Evolutionary conservation across 2,329 filamentous ascomycete species (phyloP).

Genomic region (Aureobasidium sp.): DNA sequence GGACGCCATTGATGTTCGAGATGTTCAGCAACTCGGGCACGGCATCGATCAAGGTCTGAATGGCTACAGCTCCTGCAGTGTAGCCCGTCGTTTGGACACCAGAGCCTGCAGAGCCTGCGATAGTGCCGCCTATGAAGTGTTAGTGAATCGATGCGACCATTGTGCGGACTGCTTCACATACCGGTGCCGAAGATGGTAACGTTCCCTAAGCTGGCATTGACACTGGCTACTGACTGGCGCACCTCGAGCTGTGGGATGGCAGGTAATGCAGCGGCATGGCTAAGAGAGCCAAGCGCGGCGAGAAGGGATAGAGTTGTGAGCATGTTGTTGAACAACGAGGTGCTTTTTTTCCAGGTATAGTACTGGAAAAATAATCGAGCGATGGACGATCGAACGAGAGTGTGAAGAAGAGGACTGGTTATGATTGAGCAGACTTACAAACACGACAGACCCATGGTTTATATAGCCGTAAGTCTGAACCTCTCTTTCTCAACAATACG

Average conservation of each 20-base stretch:
- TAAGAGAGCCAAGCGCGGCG: not conserved
- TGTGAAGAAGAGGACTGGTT: no score
- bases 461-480: not conserved
- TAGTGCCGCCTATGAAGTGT: conserved; percentile 44
- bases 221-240: conserved; percentile 1
- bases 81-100: conserved; percentile 51
- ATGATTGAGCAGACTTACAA: not conserved
- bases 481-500: not conserved
- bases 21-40: conserved; percentile 50
- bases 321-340: not conserved
- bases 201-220: conserved; percentile 46
- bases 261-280: not conserved
- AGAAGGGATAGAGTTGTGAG: not conserved
- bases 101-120: conserved; percentile 47
- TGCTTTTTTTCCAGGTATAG: not conserved
- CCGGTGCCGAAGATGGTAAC: conserved; percentile 49
- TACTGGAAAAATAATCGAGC: not conserved
- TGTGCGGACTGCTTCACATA: not conserved
- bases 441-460: not conserved
- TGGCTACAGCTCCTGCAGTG: conserved; percentile 40
- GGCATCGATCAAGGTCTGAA: conserved; percentile 47
- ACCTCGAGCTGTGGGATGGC: not conserved
- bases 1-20: conserved; percentile 47
- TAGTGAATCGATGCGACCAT: not conserved
- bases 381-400: not conserved